phyloP scores from a whole-genome alignment of 768 basidiomycete species.

The Phylloporus arenicola region DNA sequence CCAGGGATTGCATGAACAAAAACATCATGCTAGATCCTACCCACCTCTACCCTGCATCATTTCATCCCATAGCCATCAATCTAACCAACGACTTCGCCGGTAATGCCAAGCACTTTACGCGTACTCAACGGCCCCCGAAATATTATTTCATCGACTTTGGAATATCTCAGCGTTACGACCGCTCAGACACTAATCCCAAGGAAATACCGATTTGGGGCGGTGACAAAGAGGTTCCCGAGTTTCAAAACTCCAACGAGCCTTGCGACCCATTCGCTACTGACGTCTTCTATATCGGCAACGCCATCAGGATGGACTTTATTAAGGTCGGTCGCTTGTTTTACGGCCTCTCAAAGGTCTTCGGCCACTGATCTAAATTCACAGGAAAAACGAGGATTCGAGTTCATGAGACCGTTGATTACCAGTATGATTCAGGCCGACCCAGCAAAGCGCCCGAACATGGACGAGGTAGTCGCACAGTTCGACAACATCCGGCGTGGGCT shows the following conservation, averaged over 20 bases:
- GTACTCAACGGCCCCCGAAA: constrained; percentile 27
- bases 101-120: constrained; percentile 21
- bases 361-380: background rate
- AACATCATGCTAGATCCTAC: constrained; percentile 33
- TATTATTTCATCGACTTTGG: no score
- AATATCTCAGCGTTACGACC: constrained; percentile 25
- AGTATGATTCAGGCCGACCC: constrained; percentile 24
- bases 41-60: constrained; percentile 21
- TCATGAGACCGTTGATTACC: constrained; percentile 16
- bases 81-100: constrained; percentile 14
- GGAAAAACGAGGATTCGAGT: constrained; percentile 14
- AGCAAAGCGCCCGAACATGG: constrained; percentile 17
- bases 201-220: no score
- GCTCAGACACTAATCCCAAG: constrained; percentile 21
- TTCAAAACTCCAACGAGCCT: constrained; percentile 17
- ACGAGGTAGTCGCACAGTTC: constrained; percentile 19
- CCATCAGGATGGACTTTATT: constrained; percentile 30
- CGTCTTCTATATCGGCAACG: no score
- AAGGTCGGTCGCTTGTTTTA: constrained; percentile 22
- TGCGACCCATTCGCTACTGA: constrained; percentile 39
- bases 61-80: constrained; percentile 17
- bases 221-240: constrained; percentile 41
- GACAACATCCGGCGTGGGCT: constrained; percentile 5
- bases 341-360: background rate
- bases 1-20: constrained; percentile 22